Evolutionary conservation across 208 protist species (phyloP), one percentile per base, ranked within the genome.

Genomic region (Porcisia deanei): DNA sequence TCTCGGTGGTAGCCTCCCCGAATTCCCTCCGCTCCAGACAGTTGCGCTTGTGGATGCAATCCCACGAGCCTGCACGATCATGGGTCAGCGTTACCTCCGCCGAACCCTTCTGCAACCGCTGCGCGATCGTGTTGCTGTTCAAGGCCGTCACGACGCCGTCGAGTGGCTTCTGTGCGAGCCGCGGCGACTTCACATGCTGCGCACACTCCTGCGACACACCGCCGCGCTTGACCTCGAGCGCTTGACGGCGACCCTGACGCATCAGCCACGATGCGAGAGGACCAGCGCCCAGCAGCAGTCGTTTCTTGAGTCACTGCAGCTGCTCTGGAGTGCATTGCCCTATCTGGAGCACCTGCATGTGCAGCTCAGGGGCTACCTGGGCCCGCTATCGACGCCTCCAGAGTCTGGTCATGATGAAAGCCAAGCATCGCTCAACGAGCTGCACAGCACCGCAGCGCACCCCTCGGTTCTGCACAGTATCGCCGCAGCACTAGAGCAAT

Each of bases 21-120:
- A 68, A 34, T 53, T 41, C 58, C 65, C 69, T 22, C 45, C 34
- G 9, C 45, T 80, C 22, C 60, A 63, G 18, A 73, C 80, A 12
- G 64, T 79, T 37, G 82, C 89, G 12, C 83, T 97, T 22, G 80
- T 91, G 16, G 85, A 93, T 49, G 84, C 83, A 3, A 53, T 97
- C 4, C 87, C 89, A n/a, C 83, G 84, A 54, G 79, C 91, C 47
- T 80, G 85, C 74, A 97, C 91, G 58, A 47, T 73, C 41, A 91
- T 95, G 84, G 93, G 93, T 22, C 84, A 88, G 69, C 86, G 93
- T 20, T 84, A 94, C 34, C 81, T 97, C 25, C 87, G 88, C 20
- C 85, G 85, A 49, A 90, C 83, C 12, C 57, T 97, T 22, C 80
- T 94, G 37, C 93, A 97, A 79, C 93, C 93, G 2, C 73, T 97